Percentiles rank a stretch among this genome's conserved stretches.
Evolutionary conservation across 1,284 basidiomycete genomes (phyloP).

Genomic region (Neonothopanus nambi): DNA sequence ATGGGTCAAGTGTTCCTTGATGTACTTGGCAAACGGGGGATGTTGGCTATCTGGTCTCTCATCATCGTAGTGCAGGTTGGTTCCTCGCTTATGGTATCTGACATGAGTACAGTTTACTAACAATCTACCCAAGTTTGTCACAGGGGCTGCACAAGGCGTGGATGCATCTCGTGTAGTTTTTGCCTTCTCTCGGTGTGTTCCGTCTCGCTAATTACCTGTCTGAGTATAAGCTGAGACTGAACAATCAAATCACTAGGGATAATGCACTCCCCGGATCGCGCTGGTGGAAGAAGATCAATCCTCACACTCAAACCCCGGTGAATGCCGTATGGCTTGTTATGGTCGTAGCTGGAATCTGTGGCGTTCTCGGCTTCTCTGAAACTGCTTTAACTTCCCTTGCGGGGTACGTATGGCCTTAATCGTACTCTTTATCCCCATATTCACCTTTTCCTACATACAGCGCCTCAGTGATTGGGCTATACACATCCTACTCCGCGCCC

Average conservation of each 20-base stretch:
- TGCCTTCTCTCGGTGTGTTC: slow-evolving; percentile 51
- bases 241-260: slow-evolving; percentile 39
- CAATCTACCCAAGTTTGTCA: slow-evolving; percentile 53
- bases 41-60: slow-evolving; percentile 70
- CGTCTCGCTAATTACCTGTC: background rate
- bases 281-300: slow-evolving; percentile 65
- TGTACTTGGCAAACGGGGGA: slow-evolving; percentile 65
- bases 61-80: slow-evolving; percentile 69
- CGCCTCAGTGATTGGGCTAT: slow-evolving; percentile 69
- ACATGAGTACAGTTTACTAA: too few species aligned
- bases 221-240: background rate
- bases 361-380: slow-evolving; percentile 64
- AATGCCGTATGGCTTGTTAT: slow-evolving; percentile 79
- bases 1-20: slow-evolving; percentile 74
- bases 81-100: background rate
- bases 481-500: slow-evolving; percentile 66
- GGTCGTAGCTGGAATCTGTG: slow-evolving; percentile 53
- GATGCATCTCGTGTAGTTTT: slow-evolving; percentile 76
- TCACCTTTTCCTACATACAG: slow-evolving; percentile 33
- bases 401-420: slow-evolving; percentile 42
- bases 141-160: slow-evolving; percentile 72
- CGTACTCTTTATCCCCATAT: background rate
- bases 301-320: slow-evolving; percentile 31
- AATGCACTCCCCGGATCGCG: slow-evolving; percentile 71
- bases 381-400: slow-evolving; percentile 66